These are phyloP conservation scores for Botrytis galanthina DNA, from an alignment of 2,329 filamentous ascomycete species.

Conservation along the genomic window DNA sequence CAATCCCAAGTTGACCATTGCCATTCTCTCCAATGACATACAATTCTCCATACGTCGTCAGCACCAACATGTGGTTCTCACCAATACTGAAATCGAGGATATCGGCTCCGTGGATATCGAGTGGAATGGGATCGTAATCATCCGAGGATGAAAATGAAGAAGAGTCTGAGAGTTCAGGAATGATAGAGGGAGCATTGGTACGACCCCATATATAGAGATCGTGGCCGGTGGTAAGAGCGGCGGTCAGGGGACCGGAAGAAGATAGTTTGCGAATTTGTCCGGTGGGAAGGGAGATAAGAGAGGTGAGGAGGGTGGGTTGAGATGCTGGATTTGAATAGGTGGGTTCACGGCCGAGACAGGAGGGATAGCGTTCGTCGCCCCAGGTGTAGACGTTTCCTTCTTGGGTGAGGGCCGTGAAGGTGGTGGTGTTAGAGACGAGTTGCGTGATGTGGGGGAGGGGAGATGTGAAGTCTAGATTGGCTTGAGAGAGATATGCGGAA, in stretches of 20 bases:
- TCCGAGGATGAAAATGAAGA: not conserved
- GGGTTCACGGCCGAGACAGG: constrained; percentile 54
- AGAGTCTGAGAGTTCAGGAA: constrained; percentile 22
- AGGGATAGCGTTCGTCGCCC: constrained; percentile 58
- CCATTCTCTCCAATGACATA: constrained; percentile 56
- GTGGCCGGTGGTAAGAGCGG: constrained; percentile 55
- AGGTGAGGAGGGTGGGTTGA: constrained; percentile 46
- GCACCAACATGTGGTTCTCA: constrained; percentile 55
- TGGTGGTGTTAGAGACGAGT: constrained; percentile 40
- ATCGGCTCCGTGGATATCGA: constrained; percentile 47
- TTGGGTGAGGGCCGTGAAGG: constrained; percentile 41
- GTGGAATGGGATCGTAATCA: constrained; percentile 28
- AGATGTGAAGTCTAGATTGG: constrained; percentile 7
- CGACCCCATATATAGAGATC: constrained; percentile 63
- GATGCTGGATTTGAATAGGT: constrained; percentile 44
- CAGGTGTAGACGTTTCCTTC: constrained; percentile 43
- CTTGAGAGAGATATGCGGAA: constrained; percentile 17
- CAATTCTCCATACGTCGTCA: constrained; percentile 50
- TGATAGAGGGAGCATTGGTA: constrained; percentile 25
- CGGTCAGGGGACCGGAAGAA: constrained; percentile 54
- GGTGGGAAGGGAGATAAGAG: constrained; percentile 51
- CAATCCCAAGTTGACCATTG: constrained; percentile 59
- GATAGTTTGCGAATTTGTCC: constrained; percentile 53
- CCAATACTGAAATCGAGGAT: constrained; percentile 58
- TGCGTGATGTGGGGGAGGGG: constrained; percentile 24